These are phyloP conservation scores for Aspergillus bombycis DNA, from an alignment of 2,329 filamentous ascomycete genomes.

Conservation along the genomic window DNA sequence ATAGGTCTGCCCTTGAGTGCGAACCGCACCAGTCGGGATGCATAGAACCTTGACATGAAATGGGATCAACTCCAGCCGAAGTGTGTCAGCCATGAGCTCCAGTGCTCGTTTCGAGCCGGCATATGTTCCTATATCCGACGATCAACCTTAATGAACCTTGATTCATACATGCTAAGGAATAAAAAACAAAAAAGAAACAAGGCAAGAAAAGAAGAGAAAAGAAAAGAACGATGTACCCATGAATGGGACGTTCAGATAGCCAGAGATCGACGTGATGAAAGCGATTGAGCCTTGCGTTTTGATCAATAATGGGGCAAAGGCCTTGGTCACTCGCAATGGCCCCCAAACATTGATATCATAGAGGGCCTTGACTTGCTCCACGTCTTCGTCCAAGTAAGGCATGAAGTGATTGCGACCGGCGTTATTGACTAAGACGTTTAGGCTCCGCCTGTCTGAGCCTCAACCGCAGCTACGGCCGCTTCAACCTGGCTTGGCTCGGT, in stretches of 20 bases:
- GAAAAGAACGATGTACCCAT: slow-evolving; percentile 28
- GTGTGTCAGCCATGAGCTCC: slow-evolving; percentile 25
- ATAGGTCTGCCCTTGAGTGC: slow-evolving; percentile 19
- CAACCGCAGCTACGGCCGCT: slow-evolving; percentile 25
- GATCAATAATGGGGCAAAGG: slow-evolving; percentile 33
- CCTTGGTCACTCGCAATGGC: slow-evolving; percentile 17
- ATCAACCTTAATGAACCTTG: background rate
- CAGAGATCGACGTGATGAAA: slow-evolving; percentile 27
- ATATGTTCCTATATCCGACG: slow-evolving; percentile 18
- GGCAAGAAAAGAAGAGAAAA: background rate
- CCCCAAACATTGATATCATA: slow-evolving; percentile 26
- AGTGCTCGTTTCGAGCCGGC: slow-evolving; percentile 27
- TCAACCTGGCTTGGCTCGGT: slow-evolving; percentile 28
- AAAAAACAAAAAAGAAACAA: background rate
- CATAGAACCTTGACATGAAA: slow-evolving; percentile 24
- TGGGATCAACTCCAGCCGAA: slow-evolving; percentile 28
- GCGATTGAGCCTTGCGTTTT: slow-evolving; percentile 23
- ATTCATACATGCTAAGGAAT: too few relatives aligned
- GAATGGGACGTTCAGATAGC: slow-evolving; percentile 30
- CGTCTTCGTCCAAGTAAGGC: slow-evolving; percentile 42
- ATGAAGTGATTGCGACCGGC: slow-evolving; percentile 38
- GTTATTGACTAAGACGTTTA: slow-evolving; percentile 49
- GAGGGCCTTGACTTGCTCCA: slow-evolving; percentile 32
- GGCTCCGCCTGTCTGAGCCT: slow-evolving; percentile 32
- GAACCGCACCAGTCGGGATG: slow-evolving; percentile 24